phyloP scores from a whole-genome alignment of 805 yeast genomes.

The Hermanozyma aechmeae region DNA sequence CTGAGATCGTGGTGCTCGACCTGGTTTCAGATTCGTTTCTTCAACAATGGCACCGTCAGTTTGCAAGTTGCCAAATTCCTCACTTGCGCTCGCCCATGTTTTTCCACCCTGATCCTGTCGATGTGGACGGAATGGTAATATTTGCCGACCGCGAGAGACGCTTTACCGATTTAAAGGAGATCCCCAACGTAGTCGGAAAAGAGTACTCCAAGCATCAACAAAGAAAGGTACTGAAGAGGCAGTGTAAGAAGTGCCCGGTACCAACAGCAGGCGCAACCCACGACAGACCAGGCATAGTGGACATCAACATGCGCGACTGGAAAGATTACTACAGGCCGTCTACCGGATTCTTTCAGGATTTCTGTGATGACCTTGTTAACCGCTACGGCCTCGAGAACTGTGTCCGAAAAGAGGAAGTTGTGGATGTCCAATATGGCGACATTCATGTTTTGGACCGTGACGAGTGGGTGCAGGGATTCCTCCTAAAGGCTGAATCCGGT shows the following conservation, averaged over 20 bases:
- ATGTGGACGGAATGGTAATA: conserved; percentile 34
- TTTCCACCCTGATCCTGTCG: conserved; percentile 37
- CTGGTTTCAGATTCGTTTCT: conserved; percentile 21
- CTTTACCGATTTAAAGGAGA: conserved; percentile 28
- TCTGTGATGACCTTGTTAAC: conserved; percentile 23
- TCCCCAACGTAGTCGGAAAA: conserved; percentile 33
- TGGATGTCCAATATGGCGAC: conserved; percentile 18
- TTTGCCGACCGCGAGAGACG: conserved; percentile 25
- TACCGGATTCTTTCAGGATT: conserved; percentile 28
- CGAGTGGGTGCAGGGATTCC: conserved; percentile 21
- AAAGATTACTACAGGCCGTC: conserved; percentile 37
- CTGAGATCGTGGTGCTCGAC: conserved; percentile 31
- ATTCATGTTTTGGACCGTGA: conserved; percentile 14
- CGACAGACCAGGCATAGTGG: conserved; percentile 26
- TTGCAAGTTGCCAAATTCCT: conserved; percentile 32
- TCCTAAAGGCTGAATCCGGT: conserved; percentile 21
- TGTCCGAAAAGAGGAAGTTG: conserved; percentile 25
- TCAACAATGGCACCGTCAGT: conserved; percentile 37
- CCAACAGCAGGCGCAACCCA: conserved; percentile 8
- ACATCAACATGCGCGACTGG: conserved; percentile 34
- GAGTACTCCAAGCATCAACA: conserved; percentile 35
- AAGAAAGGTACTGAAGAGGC: conserved; percentile 19
- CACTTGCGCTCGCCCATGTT: conserved; percentile 38
- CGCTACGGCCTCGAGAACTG: conserved; percentile 21
- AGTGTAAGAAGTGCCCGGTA: conserved; percentile 1